Conservation (phyloP, 2,329 filamentous ascomycete species). For the Botryotinia calthae region DNA sequence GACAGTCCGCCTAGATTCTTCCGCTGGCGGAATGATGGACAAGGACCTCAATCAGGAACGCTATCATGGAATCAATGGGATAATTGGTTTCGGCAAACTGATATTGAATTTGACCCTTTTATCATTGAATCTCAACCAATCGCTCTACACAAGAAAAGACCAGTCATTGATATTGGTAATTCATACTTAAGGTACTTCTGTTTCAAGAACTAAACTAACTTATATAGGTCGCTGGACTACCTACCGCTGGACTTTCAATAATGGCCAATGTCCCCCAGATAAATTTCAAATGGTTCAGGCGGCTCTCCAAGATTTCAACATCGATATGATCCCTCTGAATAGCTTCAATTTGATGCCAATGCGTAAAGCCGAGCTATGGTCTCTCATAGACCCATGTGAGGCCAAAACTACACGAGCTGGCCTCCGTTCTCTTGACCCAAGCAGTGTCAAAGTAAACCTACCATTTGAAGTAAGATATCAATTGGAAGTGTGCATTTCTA, state of each 20-base stretch:
- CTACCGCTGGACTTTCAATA: conserved; percentile 51
- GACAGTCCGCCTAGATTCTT: conserved; percentile 45
- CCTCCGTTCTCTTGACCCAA: conserved; percentile 26
- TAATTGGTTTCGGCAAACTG: conserved; percentile 62
- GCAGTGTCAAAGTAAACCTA: conserved; percentile 44
- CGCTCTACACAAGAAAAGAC: conserved; percentile 47
- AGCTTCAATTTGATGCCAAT: conserved; percentile 45
- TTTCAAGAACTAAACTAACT: conserved; percentile 16
- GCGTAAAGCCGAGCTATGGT: conserved; percentile 44
- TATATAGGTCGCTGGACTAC: conserved; percentile 58
- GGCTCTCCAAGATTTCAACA: conserved; percentile 68
- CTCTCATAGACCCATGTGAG: conserved; percentile 39
- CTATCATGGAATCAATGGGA: conserved; percentile 54
- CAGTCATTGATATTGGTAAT: conserved; percentile 57
- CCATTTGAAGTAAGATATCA: conserved; percentile 80
- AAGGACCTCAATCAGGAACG: conserved; percentile 44
- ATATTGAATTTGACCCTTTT: conserved; percentile 51
- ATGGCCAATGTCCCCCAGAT: conserved; percentile 30
- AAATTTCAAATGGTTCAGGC: conserved; percentile 28
- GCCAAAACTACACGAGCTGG: conserved; percentile 24
- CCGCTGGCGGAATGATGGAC: conserved; percentile 36
- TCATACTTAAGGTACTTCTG: not conserved
- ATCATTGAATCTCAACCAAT: conserved; percentile 41
- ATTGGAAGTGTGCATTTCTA: conserved; percentile 88
- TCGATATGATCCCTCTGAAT: conserved; percentile 49